A percentile compares a stretch with the other conserved stretches of the same genome.
These are phyloP conservation scores for Lunularia cruciata DNA, from an alignment of 225 moss, liverwort and hornwort species.

Conservation along the genomic window DNA sequence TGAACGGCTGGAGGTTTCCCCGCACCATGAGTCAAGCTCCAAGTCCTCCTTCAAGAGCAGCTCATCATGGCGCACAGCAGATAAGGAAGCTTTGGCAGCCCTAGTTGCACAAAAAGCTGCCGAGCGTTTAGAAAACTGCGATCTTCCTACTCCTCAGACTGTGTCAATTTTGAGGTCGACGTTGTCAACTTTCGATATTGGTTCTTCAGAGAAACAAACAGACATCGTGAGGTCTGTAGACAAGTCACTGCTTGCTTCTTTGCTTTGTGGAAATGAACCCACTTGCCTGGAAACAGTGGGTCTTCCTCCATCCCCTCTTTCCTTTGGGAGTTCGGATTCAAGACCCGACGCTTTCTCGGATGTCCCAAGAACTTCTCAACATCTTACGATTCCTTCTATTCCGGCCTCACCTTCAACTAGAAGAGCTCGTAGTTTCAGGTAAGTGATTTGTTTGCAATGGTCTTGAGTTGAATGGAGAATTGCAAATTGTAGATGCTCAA, in stretches of 20 bases:
- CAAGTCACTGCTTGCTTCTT: conserved; percentile 47
- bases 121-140: conserved; percentile 64
- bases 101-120: conserved; percentile 58
- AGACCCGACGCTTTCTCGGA: conserved; percentile 24
- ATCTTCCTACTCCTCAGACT: conserved; percentile 58
- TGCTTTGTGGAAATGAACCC: conserved; percentile 62
- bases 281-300: conserved; percentile 53
- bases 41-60: conserved; percentile 32
- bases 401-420: conserved; percentile 35
- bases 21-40: not conserved
- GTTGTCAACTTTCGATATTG: conserved; percentile 57
- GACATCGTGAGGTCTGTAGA: conserved; percentile 51
- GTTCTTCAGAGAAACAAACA: conserved; percentile 34
- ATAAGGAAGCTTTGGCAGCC: conserved; percentile 56
- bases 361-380: conserved; percentile 46
- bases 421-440: conserved; percentile 58
- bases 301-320: conserved; percentile 47
- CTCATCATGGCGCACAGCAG: conserved; percentile 59
- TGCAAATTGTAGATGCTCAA: too few relatives aligned
- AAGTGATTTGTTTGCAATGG: not conserved
- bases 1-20: not conserved
- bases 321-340: conserved; percentile 28
- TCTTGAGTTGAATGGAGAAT: not conserved
- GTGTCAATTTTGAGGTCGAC: conserved; percentile 44
- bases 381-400: conserved; percentile 48